Base-by-base conservation (phyloP, 2,329 filamentous ascomycete species). In the Botrytis medusae region DNA sequence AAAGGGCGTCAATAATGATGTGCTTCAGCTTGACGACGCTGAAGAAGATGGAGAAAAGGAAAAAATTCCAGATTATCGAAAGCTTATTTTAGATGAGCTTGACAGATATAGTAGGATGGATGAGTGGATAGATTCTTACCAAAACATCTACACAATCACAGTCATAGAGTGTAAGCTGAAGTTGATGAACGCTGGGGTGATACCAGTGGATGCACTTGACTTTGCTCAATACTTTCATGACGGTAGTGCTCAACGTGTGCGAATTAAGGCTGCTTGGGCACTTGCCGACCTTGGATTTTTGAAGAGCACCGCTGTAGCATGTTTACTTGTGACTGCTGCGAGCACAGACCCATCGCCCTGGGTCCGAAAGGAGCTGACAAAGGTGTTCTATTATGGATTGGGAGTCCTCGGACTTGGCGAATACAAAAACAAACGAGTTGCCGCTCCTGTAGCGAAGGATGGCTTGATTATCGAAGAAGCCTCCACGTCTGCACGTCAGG, bases 81-180 rank as follows among this genome's bases (percentile, higher is more conserved):
- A 14, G 51, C 29, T 29, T 29, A 29, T 83, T 82, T 64, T 90
- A 88, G 87, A 88, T 71, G 89, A 91, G 79, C 90, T 92, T 64
- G 89, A 92, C 77, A 86, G 90, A 71, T 89, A 90, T 77, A 86
- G 90, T 65, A 85, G 90, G 34, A 90, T 90, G 82, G 90, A 92
- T 78, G 89, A 92, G 79, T 92, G 90, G 86, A 88, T 88, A 25
- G 85, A 87, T 74, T 91, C 90, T 4, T 91, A 90, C 78, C 89
- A 91, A 74, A 92, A 92, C 75, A 86, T 90, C 72, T 90, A 89
- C 85, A 91, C 90, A 29, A 85, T 86, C 75, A 87, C 90, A 29
- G 88, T 88, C 6, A 81, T 92, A 61, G 86, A 90, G 72, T 90
- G 90, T 72, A 88, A 90, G 78, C 85, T 86, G 78, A 84, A 83